Evolutionary conservation across 140 eudicot species (phyloP).

Genomic region (Cichorium intybus): DNA sequence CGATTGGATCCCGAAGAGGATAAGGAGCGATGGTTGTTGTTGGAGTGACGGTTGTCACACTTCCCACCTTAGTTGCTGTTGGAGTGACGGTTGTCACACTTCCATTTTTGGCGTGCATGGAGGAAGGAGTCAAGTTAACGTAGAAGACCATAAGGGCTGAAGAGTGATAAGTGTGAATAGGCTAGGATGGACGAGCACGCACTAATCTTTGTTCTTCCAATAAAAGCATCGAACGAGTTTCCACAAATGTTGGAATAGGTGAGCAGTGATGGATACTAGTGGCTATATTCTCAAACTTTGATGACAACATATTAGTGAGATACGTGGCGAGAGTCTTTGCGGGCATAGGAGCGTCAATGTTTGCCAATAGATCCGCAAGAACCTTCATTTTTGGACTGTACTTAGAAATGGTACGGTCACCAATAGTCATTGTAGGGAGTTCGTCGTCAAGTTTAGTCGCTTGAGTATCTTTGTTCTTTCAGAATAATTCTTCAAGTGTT

Average conservation of each 20-base stretch:
- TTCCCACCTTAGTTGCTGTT: too few relatives aligned
- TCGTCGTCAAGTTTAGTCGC: background rate
- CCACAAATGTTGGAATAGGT: background rate
- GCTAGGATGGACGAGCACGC: background rate
- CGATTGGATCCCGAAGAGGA: too few relatives aligned
- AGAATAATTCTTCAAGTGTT: too few relatives aligned
- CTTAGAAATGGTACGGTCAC: background rate
- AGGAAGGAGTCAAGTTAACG: too few relatives aligned
- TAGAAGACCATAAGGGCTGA: too few relatives aligned
- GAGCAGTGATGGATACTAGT: background rate
- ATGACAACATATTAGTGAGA: background rate
- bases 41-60: too few relatives aligned
- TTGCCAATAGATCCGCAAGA: background rate
- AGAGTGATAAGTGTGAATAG: background rate
- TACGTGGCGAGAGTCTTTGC: background rate
- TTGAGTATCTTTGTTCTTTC: background rate
- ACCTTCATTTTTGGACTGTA: background rate
- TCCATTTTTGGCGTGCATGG: too few relatives aligned
- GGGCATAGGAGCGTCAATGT: background rate
- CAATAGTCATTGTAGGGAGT: background rate
- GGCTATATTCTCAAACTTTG: background rate
- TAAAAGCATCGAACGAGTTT: background rate
- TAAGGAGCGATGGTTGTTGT: too few relatives aligned
- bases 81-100: too few relatives aligned
- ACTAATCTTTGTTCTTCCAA: background rate